phyloP scores from a whole-genome alignment of 257 asterid species.

The Solanum sparsipilum region DNA sequence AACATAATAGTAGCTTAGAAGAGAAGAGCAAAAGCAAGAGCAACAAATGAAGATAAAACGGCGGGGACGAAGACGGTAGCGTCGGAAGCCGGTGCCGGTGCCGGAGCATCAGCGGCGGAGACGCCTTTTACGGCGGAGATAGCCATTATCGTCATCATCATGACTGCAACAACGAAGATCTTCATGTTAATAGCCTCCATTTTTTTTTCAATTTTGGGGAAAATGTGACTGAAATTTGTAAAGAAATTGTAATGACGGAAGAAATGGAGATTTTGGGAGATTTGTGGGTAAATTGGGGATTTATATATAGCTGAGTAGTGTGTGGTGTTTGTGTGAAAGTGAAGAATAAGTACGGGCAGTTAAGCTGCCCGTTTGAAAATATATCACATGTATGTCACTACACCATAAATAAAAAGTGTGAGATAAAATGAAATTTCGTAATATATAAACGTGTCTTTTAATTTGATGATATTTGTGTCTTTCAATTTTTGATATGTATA shows the following conservation, averaged over 20 bases:
- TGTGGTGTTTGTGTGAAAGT: background rate
- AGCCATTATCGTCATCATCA: conserved; percentile 26
- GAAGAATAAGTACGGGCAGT: background rate
- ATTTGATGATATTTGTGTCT: background rate
- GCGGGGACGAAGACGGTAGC: conserved; percentile 39
- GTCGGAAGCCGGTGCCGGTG: conserved; percentile 44
- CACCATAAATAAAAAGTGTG: background rate
- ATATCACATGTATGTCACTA: background rate
- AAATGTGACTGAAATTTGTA: background rate
- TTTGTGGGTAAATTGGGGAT: background rate
- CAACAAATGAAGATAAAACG: conserved; percentile 26
- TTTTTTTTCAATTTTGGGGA: background rate
- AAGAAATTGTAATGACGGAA: background rate
- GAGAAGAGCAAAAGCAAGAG: conserved; percentile 34
- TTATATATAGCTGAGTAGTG: background rate
- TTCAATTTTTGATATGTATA: too few species aligned
- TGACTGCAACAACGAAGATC: conserved; percentile 25
- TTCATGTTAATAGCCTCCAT: conserved; percentile 40
- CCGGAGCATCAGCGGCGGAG: conserved; percentile 42
- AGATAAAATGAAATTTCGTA: background rate
- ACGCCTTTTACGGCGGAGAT: conserved; percentile 33
- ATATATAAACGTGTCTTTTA: too few species aligned
- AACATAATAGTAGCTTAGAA: conserved; percentile 6
- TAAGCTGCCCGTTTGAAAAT: background rate
- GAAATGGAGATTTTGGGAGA: background rate